Percentiles rank a stretch among this genome's conserved stretches.
These are phyloP conservation scores for Huntiella moniliformis DNA, from an alignment of 2,329 filamentous ascomycete genomes.

Conservation along the genomic window DNA sequence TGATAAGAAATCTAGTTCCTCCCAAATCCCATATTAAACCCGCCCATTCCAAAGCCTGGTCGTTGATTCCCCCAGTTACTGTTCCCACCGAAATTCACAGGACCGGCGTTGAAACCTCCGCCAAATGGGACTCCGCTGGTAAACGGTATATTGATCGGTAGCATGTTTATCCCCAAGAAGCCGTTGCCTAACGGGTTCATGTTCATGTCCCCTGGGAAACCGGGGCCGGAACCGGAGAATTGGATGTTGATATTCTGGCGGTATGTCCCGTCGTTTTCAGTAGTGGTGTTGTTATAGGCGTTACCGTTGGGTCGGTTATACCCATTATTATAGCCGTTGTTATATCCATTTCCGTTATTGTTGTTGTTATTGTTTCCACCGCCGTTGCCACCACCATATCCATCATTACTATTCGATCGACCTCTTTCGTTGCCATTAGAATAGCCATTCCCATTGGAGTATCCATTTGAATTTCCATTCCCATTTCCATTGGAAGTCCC, in stretches of 20 bases:
- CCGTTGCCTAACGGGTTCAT: constrained; percentile 7
- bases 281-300: not conserved
- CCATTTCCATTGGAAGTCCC: not conserved
- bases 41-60: constrained; percentile 6
- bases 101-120: constrained; percentile 1
- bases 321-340: not conserved
- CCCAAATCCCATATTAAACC: not conserved
- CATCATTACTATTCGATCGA: not conserved
- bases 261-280: constrained; percentile 1
- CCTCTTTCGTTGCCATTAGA: not conserved
- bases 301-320: not conserved
- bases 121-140: constrained; percentile 1
- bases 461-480: not conserved
- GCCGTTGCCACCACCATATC: not conserved
- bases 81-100: constrained; percentile 1
- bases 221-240: constrained; percentile 1
- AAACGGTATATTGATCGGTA: constrained; percentile 5
- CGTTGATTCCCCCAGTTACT: not conserved
- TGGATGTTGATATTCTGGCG: constrained; percentile 4
- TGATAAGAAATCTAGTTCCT: no score
- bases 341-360: not conserved
- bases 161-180: constrained; percentile 1
- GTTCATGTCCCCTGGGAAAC: not conserved
- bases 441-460: not conserved
- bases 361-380: not conserved